Conservation (phyloP, 1,284 basidiomycete genomes). For the Uromyces viciae-fabae region DNA sequence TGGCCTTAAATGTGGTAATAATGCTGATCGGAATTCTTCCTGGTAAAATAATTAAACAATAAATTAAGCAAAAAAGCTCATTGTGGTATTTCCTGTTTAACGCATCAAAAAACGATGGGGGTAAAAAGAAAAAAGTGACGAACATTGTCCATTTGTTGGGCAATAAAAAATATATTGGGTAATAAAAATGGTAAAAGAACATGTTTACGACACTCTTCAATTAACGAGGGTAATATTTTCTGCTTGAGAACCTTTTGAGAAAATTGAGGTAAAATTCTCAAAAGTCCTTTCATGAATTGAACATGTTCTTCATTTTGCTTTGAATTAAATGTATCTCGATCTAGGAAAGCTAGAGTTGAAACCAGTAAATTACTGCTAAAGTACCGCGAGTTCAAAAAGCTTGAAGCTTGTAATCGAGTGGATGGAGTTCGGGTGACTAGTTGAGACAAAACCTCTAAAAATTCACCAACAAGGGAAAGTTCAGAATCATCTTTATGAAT, state of each 20-base stretch:
- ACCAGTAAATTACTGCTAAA: slow-evolving; percentile 90
- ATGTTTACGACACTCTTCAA: slow-evolving; percentile 78
- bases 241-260: slow-evolving; percentile 78
- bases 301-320: slow-evolving; percentile 93
- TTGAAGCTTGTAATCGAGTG: slow-evolving; percentile 69
- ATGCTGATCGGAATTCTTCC: slow-evolving; percentile 73
- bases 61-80: background rate
- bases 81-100: background rate
- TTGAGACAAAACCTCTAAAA: slow-evolving; percentile 68
- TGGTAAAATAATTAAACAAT: slow-evolving; percentile 51
- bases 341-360: slow-evolving; percentile 91
- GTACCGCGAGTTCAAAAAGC: slow-evolving; percentile 77
- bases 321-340: slow-evolving; percentile 87
- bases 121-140: background rate
- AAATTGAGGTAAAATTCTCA: slow-evolving; percentile 74
- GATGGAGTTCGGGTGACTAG: slow-evolving; percentile 74
- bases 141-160: slow-evolving; percentile 65
- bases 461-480: background rate
- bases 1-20: slow-evolving; percentile 82
- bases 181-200: slow-evolving; percentile 88
- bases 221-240: slow-evolving; percentile 88
- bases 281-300: slow-evolving; percentile 63
- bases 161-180: slow-evolving; percentile 95
- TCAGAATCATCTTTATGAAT: background rate
- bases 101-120: slow-evolving; percentile 40